A percentile compares a stretch with the other conserved stretches of the same genome.
phyloP scores from a whole-genome alignment of 768 basidiomycete genomes.

The Leccinum disarticulatum region DNA sequence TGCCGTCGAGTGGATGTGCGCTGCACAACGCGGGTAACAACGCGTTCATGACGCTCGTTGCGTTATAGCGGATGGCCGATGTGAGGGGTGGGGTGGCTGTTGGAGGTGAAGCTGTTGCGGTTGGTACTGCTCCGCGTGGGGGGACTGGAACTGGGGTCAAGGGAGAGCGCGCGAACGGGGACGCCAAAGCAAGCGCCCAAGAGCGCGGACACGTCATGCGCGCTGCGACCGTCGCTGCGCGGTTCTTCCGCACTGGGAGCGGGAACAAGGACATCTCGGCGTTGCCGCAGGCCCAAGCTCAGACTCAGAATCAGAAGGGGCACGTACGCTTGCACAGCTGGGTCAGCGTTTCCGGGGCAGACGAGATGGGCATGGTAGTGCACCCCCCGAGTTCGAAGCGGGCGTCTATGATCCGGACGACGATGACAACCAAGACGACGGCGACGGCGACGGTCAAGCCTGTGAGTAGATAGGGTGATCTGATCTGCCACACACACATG shows the following conservation, averaged over 20 bases:
- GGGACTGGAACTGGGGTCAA: not conserved
- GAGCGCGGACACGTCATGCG: constrained; percentile 1
- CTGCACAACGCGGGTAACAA: constrained; percentile 82
- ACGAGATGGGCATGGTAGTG: constrained; percentile 15
- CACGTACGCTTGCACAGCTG: not conserved
- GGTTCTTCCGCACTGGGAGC: constrained; percentile 19
- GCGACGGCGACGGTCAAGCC: not conserved
- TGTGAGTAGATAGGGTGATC: too few species aligned
- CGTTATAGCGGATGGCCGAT: constrained; percentile 67
- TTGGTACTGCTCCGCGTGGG: not conserved
- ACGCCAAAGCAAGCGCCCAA: not conserved
- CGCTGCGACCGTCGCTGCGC: constrained; percentile 17
- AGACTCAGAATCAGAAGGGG: not conserved
- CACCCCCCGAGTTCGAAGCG: constrained; percentile 23
- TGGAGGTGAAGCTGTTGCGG: not conserved
- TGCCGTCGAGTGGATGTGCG: constrained; percentile 27
- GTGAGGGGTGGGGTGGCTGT: constrained; percentile 34
- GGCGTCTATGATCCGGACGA: constrained; percentile 17
- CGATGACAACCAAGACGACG: not conserved
- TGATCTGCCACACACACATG: too few species aligned
- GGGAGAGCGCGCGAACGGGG: not conserved
- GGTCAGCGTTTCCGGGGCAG: not conserved
- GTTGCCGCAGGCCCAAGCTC: not conserved
- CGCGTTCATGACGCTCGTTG: constrained; percentile 67
- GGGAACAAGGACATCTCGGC: not conserved